Percentiles rank a stretch among this genome's conserved stretches.
These are phyloP conservation scores for Arthrobotrys megalospora DNA, from an alignment of 2,329 filamentous ascomycete species.

Conservation along the genomic window DNA sequence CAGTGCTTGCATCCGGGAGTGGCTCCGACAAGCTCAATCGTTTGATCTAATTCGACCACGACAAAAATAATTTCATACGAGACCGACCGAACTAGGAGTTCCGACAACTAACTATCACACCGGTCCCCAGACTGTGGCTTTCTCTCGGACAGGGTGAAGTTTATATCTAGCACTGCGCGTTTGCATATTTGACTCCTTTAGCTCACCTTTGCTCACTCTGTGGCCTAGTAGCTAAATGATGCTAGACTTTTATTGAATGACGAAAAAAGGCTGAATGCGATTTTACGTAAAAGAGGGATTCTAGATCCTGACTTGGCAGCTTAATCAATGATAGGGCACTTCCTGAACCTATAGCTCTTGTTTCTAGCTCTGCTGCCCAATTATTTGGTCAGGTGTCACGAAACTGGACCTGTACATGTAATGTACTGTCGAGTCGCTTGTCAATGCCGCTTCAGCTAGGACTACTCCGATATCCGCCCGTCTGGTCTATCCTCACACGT, in stretches of 20 bases:
- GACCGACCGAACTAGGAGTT: conserved; percentile 47
- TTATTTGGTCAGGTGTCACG: conserved; percentile 54
- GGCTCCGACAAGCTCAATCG: conserved; percentile 48
- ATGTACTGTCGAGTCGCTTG: conserved; percentile 21
- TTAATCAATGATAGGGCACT: conserved; percentile 43
- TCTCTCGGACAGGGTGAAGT: conserved; percentile 27
- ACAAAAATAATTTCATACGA: conserved; percentile 51
- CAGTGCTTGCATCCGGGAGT: conserved; percentile 57
- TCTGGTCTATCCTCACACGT: conserved; percentile 43
- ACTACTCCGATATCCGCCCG: conserved; percentile 54
- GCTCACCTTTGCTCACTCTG: background rate
- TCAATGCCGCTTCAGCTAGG: conserved; percentile 32
- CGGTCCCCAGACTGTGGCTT: conserved; percentile 41
- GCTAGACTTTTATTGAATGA: conserved; percentile 42
- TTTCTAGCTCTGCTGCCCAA: conserved; percentile 40
- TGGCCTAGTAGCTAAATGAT: conserved; percentile 37
- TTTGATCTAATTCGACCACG: conserved; percentile 34
- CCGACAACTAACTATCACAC: conserved; percentile 32
- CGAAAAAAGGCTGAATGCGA: conserved; percentile 53
- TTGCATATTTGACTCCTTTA: conserved; percentile 23
- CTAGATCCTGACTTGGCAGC: conserved; percentile 48
- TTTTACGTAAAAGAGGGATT: conserved; percentile 52
- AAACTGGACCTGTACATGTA: conserved; percentile 6
- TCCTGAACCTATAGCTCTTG: background rate
- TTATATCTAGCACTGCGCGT: conserved; percentile 9